Evolutionary conservation across 2,329 filamentous ascomycete species (phyloP), one percentile per base, ranked within the genome.

Genomic region (Fusarium nodosum): DNA sequence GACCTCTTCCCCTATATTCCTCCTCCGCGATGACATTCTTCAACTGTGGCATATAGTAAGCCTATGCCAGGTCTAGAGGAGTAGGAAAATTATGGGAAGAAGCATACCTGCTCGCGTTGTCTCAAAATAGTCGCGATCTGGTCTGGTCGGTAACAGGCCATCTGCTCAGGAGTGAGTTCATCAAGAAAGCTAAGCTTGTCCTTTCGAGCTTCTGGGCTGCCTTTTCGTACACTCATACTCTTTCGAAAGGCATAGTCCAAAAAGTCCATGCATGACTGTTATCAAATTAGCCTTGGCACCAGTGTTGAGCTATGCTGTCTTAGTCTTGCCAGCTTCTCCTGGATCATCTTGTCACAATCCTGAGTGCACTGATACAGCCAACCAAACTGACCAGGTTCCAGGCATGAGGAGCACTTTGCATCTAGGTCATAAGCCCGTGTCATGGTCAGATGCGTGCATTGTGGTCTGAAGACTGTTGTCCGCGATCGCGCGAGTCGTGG

Each of bases 321-420:
- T 16, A 65, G 4, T 56, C 72, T 65, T 16, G 64, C 71, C 36
- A 73, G 64, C 9, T 72, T 68, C 41, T 75, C 70, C 55, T 79
- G 79, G 26, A 79, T 76, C 47, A 80, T 71, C 50, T 82, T 79
- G 31, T 87, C 83, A 13, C 81, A 81, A 72, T 94, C 91, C 75
- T 92, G 87, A 15, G 84, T 86, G 77, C 93, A 96, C 62, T 86
- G 83, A 77, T 93, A 96, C 24, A 96, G 80, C 87, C 91, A 96
- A 28, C 91, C 91, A 55, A 90, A 83, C 18, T 83, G 79, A 1
- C 90, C 86, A 2, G 78, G 77, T 41, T 80, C 79, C 39, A 81
- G 80, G 72, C 93, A 96, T 26, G 83, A 75, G 10, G 84, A 79
- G 79, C 93, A 96, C 20, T 77, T 74, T 47, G 82, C 77, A 30